phyloP scores from a whole-genome alignment of 345 rosid genomes.

The Trapa bicornis region DNA sequence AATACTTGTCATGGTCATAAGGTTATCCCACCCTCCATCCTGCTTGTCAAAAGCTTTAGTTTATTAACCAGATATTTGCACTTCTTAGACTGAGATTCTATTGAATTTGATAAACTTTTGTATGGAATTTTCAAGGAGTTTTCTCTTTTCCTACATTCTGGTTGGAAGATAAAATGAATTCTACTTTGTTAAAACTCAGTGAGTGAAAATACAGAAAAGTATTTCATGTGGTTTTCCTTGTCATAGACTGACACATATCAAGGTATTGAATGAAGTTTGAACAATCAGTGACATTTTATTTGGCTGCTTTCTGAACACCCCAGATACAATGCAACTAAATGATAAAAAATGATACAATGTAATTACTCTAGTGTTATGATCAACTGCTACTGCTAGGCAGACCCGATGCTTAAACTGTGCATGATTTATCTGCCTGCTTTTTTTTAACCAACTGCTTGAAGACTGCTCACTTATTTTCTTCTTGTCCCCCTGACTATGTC shows the following conservation, averaged over 20 bases:
- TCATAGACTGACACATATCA: neutral
- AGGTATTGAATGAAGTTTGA: neutral
- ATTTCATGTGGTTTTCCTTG: neutral
- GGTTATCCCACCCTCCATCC: neutral
- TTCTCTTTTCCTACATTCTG: neutral
- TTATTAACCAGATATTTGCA: neutral
- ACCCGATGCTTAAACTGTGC: no score
- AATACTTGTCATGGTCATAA: neutral
- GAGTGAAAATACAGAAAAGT: neutral
- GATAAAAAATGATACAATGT: no score
- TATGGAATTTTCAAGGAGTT: neutral
- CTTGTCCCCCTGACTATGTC: no score
- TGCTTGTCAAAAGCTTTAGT: neutral
- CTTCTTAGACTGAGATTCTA: neutral
- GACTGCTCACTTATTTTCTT: no score
- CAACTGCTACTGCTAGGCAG: no score
- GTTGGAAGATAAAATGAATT: neutral
- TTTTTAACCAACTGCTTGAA: no score
- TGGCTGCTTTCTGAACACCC: no score
- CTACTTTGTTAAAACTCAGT: neutral
- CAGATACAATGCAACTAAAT: no score
- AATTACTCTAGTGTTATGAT: no score
- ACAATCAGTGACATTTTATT: neutral
- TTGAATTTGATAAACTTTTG: neutral
- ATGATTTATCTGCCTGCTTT: no score